Percentiles rank a stretch among this genome's conserved stretches.
Evolutionary conservation across 2,329 filamentous ascomycete species (phyloP).

Genomic region (Mollisia scopiformis): DNA sequence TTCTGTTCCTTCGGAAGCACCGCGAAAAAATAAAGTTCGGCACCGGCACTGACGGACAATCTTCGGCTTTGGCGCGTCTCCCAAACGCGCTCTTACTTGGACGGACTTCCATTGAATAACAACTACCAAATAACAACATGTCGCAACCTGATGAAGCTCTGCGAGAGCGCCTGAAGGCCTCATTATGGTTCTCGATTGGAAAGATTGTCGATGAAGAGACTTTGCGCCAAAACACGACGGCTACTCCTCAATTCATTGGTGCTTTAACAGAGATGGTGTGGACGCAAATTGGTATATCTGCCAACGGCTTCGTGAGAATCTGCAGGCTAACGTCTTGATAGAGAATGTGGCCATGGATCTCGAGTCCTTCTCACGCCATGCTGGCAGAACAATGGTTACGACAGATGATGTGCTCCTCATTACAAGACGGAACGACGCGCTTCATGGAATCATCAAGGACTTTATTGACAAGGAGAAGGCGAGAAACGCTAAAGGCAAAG

Average conservation of each 20-base stretch:
- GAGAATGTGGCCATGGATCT: slow-evolving; percentile 61
- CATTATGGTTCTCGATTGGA: slow-evolving; percentile 82
- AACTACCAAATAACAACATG: slow-evolving; percentile 15
- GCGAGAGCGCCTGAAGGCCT: slow-evolving; percentile 54
- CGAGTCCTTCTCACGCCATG: slow-evolving; percentile 74
- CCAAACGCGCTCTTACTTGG: not conserved
- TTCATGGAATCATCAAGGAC: slow-evolving; percentile 74
- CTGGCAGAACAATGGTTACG: slow-evolving; percentile 77
- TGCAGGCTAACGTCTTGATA: slow-evolving; percentile 29
- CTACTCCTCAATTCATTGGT: slow-evolving; percentile 89
- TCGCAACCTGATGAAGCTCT: slow-evolving; percentile 23
- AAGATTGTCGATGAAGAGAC: slow-evolving; percentile 89
- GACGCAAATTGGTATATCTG: slow-evolving; percentile 73
- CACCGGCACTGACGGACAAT: slow-evolving; percentile 11
- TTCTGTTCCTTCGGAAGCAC: not conserved
- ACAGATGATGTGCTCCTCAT: slow-evolving; percentile 88
- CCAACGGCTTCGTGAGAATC: not conserved
- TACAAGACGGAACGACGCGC: slow-evolving; percentile 81
- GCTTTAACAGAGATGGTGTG: slow-evolving; percentile 85
- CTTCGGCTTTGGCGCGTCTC: slow-evolving; percentile 23
- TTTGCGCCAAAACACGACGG: slow-evolving; percentile 74
- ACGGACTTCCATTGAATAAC: not conserved
- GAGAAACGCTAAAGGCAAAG: slow-evolving; percentile 7
- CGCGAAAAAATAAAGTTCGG: slow-evolving; percentile 5
- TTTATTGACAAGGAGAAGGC: slow-evolving; percentile 66